Percentiles rank a stretch among this genome's conserved stretches.
phyloP scores from a whole-genome alignment of 495 filamentous ascomycete species.

The Neurospora sp. region DNA sequence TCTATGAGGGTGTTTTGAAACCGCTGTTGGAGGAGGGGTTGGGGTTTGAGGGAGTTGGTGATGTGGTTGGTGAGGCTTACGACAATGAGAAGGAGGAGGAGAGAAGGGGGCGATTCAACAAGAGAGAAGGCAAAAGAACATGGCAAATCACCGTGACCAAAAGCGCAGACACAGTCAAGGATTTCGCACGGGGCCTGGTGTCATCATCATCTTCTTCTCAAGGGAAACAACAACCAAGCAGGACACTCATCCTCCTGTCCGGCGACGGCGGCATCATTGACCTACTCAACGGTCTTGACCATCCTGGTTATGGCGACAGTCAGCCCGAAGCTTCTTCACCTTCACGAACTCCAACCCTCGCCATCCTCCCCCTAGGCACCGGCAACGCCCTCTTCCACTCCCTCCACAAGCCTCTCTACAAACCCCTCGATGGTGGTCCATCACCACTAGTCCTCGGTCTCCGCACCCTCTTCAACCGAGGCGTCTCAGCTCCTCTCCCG shows the following conservation, averaged over 20 bases:
- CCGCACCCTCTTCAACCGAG: constrained; percentile 44
- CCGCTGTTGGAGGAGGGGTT: constrained; percentile 39
- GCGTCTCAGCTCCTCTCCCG: constrained; percentile 35
- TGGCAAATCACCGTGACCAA: constrained; percentile 49
- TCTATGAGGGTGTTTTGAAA: constrained; percentile 47
- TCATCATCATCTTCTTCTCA: constrained; percentile 25
- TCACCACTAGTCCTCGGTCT: constrained; percentile 39
- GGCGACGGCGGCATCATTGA: constrained; percentile 83
- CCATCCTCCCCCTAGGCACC: constrained; percentile 68
- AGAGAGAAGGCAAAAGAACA: constrained; percentile 1
- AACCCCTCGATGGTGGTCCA: constrained; percentile 1
- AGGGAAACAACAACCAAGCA: constrained; percentile 26
- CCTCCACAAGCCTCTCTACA: constrained; percentile 29
- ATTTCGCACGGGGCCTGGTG: constrained; percentile 45
- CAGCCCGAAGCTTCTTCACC: neutral
- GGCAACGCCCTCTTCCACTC: constrained; percentile 84
- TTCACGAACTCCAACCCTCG: constrained; percentile 43
- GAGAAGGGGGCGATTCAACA: neutral
- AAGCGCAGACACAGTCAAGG: constrained; percentile 46
- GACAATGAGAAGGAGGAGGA: neutral
- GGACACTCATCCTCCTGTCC: constrained; percentile 63
- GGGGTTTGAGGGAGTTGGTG: neutral
- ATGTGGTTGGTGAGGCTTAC: neutral
- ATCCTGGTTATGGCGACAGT: neutral
- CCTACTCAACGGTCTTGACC: constrained; percentile 50